These are phyloP conservation scores for Russula foetens DNA, from an alignment of 768 basidiomycete genomes.

Conservation along the genomic window DNA sequence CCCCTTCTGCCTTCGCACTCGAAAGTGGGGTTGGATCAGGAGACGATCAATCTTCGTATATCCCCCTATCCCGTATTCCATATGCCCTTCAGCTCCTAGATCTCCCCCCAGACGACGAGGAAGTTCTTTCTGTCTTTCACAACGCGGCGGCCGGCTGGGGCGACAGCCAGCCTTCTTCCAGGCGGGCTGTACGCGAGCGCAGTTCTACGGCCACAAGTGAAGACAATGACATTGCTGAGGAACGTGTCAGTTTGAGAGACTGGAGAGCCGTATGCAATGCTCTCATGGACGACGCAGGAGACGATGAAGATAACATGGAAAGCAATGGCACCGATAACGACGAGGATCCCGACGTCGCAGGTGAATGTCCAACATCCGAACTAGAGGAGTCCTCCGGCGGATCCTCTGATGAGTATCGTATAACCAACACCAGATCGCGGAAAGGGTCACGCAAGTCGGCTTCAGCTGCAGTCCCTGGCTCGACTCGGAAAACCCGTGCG, in stretches of 20 bases:
- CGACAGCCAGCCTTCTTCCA: constrained; percentile 11
- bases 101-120: constrained; percentile 53
- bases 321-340: constrained; percentile 23
- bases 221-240: constrained; percentile 21
- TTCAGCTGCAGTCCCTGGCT: background rate
- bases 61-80: constrained; percentile 52
- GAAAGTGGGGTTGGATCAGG: background rate
- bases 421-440: background rate
- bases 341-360: constrained; percentile 20
- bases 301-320: constrained; percentile 25
- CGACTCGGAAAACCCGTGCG: constrained; percentile 1
- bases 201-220: constrained; percentile 20
- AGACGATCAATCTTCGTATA: constrained; percentile 25
- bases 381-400: constrained; percentile 16
- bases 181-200: background rate
- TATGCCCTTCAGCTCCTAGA: constrained; percentile 54
- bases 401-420: constrained; percentile 14
- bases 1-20: background rate
- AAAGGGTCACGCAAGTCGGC: constrained; percentile 9
- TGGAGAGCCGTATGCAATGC: constrained; percentile 79
- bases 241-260: constrained; percentile 52
- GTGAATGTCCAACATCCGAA: constrained; percentile 27
- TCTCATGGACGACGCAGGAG: constrained; percentile 35
- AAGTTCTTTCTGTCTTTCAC: constrained; percentile 61
- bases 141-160: constrained; percentile 73